Conservation (phyloP, 108 stramenopile genomes). For the Pseudonitzschia multiseries region DNA sequence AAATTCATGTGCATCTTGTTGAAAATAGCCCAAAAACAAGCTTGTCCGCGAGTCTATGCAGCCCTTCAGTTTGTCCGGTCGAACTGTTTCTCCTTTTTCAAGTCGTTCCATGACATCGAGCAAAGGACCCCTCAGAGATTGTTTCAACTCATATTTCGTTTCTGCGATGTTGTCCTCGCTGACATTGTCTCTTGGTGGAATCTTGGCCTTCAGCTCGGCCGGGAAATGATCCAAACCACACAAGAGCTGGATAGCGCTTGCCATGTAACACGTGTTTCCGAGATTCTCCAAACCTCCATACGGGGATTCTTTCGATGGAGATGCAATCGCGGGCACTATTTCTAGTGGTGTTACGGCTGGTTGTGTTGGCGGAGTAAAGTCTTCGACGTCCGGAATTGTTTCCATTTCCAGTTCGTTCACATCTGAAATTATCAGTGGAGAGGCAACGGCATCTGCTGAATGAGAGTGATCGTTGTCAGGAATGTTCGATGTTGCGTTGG, state of each 20-base stretch:
- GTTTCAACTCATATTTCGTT: neutral
- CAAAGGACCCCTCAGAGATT: slow-evolving; percentile 27
- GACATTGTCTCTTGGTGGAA: slow-evolving; percentile 4
- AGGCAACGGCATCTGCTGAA: no score
- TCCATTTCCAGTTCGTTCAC: neutral
- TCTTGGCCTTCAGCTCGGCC: slow-evolving; percentile 6
- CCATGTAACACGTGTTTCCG: slow-evolving; percentile 86
- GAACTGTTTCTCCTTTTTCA: slow-evolving; percentile 32
- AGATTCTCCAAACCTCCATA: slow-evolving; percentile 69
- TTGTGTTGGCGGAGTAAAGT: neutral
- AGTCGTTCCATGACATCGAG: slow-evolving; percentile 28
- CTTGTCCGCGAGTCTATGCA: slow-evolving; percentile 44
- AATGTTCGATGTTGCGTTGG: no score
- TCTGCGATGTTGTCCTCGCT: neutral
- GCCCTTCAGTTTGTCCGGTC: slow-evolving; percentile 44
- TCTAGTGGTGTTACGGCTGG: neutral
- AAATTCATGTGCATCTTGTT: slow-evolving; percentile 72
- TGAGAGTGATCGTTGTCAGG: no score
- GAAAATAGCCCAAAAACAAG: slow-evolving; percentile 53
- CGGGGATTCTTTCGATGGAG: neutral
- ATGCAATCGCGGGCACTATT: neutral
- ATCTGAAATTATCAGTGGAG: no score
- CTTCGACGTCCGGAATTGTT: neutral
- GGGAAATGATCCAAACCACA: slow-evolving; percentile 30
- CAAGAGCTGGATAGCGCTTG: slow-evolving; percentile 73